Conservation (phyloP, 805 yeast species). For the Ogataea pilisensis region DNA sequence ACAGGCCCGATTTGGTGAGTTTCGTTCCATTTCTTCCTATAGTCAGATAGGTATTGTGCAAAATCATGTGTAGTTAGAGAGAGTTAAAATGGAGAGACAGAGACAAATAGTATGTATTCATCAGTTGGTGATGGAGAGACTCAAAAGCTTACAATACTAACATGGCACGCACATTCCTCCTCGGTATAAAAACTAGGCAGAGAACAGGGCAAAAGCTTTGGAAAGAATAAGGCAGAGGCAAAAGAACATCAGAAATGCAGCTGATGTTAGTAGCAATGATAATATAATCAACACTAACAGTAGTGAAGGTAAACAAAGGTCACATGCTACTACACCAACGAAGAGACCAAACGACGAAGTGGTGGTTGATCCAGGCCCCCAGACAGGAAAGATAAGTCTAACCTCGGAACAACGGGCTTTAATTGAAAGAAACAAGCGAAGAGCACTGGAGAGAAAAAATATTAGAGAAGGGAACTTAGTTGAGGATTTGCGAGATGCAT, state of each 20-base stretch:
- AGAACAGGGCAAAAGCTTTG: conserved; percentile 58
- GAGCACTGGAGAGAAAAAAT: conserved; percentile 41
- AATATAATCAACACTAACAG: too few relatives aligned
- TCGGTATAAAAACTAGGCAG: too few relatives aligned
- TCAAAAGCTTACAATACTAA: too few relatives aligned
- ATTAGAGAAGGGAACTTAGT: conserved; percentile 7
- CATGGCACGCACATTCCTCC: too few relatives aligned
- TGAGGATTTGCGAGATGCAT: conserved; percentile 21
- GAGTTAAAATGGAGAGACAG: conserved; percentile 26
- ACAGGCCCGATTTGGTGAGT: not conserved
- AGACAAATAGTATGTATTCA: conserved; percentile 25
- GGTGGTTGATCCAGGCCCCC: not conserved
- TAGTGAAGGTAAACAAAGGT: too few relatives aligned
- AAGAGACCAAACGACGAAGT: not conserved
- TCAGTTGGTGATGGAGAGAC: too few relatives aligned
- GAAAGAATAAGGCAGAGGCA: conserved; percentile 51
- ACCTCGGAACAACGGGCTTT: conserved; percentile 47
- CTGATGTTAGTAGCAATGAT: too few relatives aligned
- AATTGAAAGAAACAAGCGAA: conserved; percentile 50
- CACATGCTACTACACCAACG: conserved; percentile 10
- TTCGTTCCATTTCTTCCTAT: too few relatives aligned
- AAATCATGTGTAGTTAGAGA: too few relatives aligned
- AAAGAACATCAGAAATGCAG: conserved; percentile 16
- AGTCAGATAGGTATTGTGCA: too few relatives aligned
- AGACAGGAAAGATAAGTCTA: conserved; percentile 2